Conservation (phyloP, 1,139 yeast species). For the Debaryomyces robertsiae region DNA sequence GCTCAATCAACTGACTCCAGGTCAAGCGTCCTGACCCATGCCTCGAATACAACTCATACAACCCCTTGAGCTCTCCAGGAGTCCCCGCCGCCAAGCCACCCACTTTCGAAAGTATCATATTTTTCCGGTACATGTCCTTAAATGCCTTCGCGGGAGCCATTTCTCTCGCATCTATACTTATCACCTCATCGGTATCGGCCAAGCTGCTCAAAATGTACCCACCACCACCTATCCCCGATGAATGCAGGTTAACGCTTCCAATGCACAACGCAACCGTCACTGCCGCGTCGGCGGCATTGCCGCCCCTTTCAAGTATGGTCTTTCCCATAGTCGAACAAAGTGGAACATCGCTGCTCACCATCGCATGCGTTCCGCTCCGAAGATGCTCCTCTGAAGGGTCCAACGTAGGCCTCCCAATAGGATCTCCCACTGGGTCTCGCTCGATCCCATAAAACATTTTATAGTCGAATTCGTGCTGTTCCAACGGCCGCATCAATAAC, state of each 20-base stretch:
- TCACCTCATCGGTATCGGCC: conserved; percentile 42
- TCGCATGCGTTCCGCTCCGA: conserved; percentile 48
- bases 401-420: conserved; percentile 38
- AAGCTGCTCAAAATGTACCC: conserved; percentile 65
- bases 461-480: conserved; percentile 8
- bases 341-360: conserved; percentile 77
- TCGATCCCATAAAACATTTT: conserved; percentile 2
- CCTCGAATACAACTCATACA: conserved; percentile 56
- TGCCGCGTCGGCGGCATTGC: conserved; percentile 89
- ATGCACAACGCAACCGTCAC: conserved; percentile 87
- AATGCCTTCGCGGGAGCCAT: conserved; percentile 70
- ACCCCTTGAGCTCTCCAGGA: conserved; percentile 89
- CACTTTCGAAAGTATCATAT: conserved; percentile 50
- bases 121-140: conserved; percentile 64
- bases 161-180: conserved; percentile 86
- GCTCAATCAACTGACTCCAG: conserved; percentile 77
- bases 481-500: conserved; percentile 1
- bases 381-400: conserved; percentile 34
- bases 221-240: conserved; percentile 95
- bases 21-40: conserved; percentile 72
- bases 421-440: conserved; percentile 32
- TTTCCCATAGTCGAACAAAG: conserved; percentile 72
- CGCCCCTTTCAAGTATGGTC: conserved; percentile 61
- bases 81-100: conserved; percentile 87
- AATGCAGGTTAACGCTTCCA: conserved; percentile 79